A percentile compares a stretch with the other conserved stretches of the same genome.
These are phyloP conservation scores for Solanum stenotomum DNA, from an alignment of 257 asterid genomes.

Conservation along the genomic window DNA sequence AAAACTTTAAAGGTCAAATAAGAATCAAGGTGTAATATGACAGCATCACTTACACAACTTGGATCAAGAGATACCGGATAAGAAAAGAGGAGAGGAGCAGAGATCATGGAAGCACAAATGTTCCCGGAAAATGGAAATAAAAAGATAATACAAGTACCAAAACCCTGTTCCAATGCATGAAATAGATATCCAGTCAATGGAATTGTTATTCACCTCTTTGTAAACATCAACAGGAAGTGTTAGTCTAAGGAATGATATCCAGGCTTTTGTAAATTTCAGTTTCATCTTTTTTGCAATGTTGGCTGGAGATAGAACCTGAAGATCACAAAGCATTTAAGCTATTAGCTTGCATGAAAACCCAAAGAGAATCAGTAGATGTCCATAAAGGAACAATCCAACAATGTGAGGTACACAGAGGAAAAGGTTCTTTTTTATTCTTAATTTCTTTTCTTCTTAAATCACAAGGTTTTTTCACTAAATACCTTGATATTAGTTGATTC, in stretches of 20 bases:
- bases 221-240: slow-evolving; percentile 84
- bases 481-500: neutral
- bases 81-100: neutral
- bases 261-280: slow-evolving; percentile 73
- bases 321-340: slow-evolving; percentile 2
- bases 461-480: neutral
- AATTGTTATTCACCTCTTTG: slow-evolving; percentile 58
- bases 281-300: slow-evolving; percentile 66
- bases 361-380: neutral
- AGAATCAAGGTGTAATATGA: neutral
- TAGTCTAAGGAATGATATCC: slow-evolving; percentile 82
- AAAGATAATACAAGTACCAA: neutral
- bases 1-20: neutral
- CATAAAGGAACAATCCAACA: neutral
- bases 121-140: neutral
- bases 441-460: neutral
- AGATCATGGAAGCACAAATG: neutral
- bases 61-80: neutral
- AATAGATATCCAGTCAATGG: neutral
- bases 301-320: slow-evolving; percentile 48
- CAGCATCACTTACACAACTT: neutral
- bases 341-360: neutral
- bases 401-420: neutral
- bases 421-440: neutral
- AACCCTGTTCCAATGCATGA: neutral